Percentiles rank a stretch among this genome's conserved stretches.
These are phyloP conservation scores for Sarocladium oryzae DNA, from an alignment of 2,329 filamentous ascomycete genomes.

Conservation along the genomic window DNA sequence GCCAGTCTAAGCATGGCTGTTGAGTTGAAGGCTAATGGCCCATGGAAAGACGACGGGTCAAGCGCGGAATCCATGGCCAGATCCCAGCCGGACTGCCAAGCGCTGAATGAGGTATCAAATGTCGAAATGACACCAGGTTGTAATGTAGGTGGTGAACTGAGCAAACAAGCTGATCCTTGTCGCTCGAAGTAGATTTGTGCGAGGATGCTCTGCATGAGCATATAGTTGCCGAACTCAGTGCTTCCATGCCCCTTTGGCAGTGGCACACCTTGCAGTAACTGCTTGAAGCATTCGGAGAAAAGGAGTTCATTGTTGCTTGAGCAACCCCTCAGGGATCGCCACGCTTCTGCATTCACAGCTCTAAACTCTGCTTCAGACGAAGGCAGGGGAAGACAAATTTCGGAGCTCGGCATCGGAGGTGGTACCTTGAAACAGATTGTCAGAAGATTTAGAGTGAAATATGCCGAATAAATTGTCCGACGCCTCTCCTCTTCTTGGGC, in stretches of 20 bases:
- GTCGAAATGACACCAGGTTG: conserved; percentile 6
- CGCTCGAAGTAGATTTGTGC: conserved; percentile 47
- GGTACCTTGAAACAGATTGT: conserved; percentile 57
- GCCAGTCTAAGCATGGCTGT: conserved; percentile 24
- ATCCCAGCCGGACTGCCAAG: conserved; percentile 48
- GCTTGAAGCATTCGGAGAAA: conserved; percentile 27
- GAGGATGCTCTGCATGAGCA: conserved; percentile 47
- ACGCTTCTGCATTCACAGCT: conserved; percentile 41
- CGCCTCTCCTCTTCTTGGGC: conserved; percentile 21
- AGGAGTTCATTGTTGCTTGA: conserved; percentile 9
- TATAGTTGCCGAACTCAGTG: conserved; percentile 46
- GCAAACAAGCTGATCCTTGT: conserved; percentile 6
- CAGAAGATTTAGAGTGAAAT: conserved; percentile 48
- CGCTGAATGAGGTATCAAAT: conserved; percentile 29
- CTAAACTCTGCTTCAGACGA: conserved; percentile 49
- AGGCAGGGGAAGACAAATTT: conserved; percentile 38
- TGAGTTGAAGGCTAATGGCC: conserved; percentile 43
- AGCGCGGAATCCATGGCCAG: conserved; percentile 44
- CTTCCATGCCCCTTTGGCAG: conserved; percentile 19
- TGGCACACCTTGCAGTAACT: conserved; percentile 19
- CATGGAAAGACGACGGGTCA: conserved; percentile 45
- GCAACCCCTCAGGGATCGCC: conserved; percentile 30
- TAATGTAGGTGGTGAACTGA: conserved; percentile 7
- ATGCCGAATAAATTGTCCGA: conserved; percentile 37
- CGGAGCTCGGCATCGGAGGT: conserved; percentile 45